Percentiles rank a stretch among this genome's conserved stretches.
Evolutionary conservation across 2,329 filamentous ascomycete genomes (phyloP).

Genomic region (Colletotrichum musae): DNA sequence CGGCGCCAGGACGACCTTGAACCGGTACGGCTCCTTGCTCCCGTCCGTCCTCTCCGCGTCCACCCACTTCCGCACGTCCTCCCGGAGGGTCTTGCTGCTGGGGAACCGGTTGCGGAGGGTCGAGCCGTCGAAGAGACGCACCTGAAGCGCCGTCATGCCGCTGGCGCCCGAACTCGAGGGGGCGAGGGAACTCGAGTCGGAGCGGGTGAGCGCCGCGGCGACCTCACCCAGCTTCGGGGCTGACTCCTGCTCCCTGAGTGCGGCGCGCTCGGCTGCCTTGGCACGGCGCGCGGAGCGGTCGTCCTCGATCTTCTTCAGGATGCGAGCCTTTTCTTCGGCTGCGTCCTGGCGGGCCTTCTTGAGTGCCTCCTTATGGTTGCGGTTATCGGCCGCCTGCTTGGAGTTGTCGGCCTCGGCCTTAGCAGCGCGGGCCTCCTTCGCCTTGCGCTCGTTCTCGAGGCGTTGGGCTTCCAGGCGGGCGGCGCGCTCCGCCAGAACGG

Average conservation of each 20-base stretch:
- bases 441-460: slow-evolving; percentile 60
- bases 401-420: slow-evolving; percentile 56
- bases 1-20: slow-evolving; percentile 87
- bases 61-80: slow-evolving; percentile 83
- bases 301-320: slow-evolving; percentile 82
- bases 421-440: slow-evolving; percentile 65
- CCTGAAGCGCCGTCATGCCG: slow-evolving; percentile 72
- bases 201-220: slow-evolving; percentile 48
- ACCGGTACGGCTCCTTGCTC: slow-evolving; percentile 76
- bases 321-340: slow-evolving; percentile 77
- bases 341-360: slow-evolving; percentile 77
- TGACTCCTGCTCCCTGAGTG: slow-evolving; percentile 50
- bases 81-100: slow-evolving; percentile 71
- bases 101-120: slow-evolving; percentile 81
- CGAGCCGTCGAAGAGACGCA: slow-evolving; percentile 87
- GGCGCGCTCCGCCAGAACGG: slow-evolving; percentile 66
- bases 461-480: slow-evolving; percentile 59
- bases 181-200: slow-evolving; percentile 51
- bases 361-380: slow-evolving; percentile 67
- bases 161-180: slow-evolving; percentile 44
- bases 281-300: slow-evolving; percentile 79
- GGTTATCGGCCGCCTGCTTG: slow-evolving; percentile 50
- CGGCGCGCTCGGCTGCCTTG: slow-evolving; percentile 65
- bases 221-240: slow-evolving; percentile 49
- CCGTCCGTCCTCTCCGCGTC: slow-evolving; percentile 73